Evolutionary conservation across 1,284 basidiomycete species (phyloP).

Genomic region (Thecaphora thlaspeos): DNA sequence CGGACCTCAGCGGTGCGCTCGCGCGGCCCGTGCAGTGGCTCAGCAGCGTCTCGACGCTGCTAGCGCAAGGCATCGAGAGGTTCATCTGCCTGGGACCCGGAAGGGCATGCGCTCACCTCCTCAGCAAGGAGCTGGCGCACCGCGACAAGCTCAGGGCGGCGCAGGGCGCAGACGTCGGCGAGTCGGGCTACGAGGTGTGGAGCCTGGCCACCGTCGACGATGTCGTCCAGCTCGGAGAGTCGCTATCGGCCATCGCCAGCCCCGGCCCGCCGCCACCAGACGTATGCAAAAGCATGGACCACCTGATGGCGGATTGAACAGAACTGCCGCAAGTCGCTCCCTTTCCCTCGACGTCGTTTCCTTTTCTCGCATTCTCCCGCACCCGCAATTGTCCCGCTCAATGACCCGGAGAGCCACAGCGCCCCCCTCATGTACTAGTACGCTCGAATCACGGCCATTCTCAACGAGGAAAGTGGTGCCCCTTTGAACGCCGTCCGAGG

Average conservation of each 20-base stretch:
- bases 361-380: too few species aligned
- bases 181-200: constrained; percentile 47
- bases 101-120: constrained; percentile 51
- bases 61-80: constrained; percentile 45
- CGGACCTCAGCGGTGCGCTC: constrained; percentile 41
- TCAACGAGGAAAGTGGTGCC: too few species aligned
- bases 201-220: constrained; percentile 47
- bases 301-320: too few species aligned
- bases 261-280: too few species aligned
- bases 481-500: too few species aligned
- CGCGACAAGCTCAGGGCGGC: constrained; percentile 24
- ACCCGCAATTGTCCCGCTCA: too few species aligned
- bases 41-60: constrained; percentile 38
- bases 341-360: too few species aligned
- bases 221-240: constrained; percentile 35
- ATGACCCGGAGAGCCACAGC: too few species aligned
- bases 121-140: constrained; percentile 53
- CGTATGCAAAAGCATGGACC: too few species aligned
- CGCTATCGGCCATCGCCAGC: constrained; percentile 12
- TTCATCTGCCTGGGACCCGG: constrained; percentile 56
- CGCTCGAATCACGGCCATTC: too few species aligned
- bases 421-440: too few species aligned
- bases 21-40: constrained; percentile 47
- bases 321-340: too few species aligned
- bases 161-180: constrained; percentile 5